These are phyloP conservation scores for Chloranthus sessilifolius DNA, from an alignment of 164 flowering plant genomes.

Conservation along the genomic window DNA sequence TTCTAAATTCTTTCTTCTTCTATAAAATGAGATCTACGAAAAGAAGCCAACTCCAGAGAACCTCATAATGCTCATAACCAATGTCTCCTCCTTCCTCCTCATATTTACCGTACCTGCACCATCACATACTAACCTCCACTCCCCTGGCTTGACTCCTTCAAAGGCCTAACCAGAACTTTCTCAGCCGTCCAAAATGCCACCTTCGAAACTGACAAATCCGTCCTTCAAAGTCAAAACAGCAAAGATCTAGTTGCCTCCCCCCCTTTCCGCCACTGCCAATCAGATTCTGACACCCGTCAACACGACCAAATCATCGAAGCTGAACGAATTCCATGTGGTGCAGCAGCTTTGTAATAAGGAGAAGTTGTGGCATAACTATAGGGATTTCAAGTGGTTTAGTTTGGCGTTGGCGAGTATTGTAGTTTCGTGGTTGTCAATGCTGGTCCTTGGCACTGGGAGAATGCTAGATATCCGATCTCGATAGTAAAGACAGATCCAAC, in stretches of 20 bases:
- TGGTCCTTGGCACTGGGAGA: slow-evolving; percentile 68
- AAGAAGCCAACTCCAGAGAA: slow-evolving; percentile 80
- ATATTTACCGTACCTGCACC: slow-evolving; percentile 81
- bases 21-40: too few species aligned
- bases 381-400: slow-evolving; percentile 78
- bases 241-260: slow-evolving; percentile 44
- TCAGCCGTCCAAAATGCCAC: slow-evolving; percentile 66
- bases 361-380: slow-evolving; percentile 83
- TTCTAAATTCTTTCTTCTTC: too few species aligned
- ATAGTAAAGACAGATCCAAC: slow-evolving; percentile 14
- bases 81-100: slow-evolving; percentile 79
- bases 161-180: slow-evolving; percentile 59
- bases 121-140: slow-evolving; percentile 90
- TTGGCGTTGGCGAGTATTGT: slow-evolving; percentile 58
- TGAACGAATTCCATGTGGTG: slow-evolving; percentile 71
- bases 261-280: slow-evolving; percentile 4
- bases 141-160: slow-evolving; percentile 83
- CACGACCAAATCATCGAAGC: slow-evolving; percentile 59
- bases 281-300: slow-evolving; percentile 61
- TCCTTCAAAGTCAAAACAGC: slow-evolving; percentile 61
- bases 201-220: slow-evolving; percentile 54
- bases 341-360: slow-evolving; percentile 86
- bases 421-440: slow-evolving; percentile 46
- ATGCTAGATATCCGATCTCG: slow-evolving; percentile 57
- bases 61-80: slow-evolving; percentile 70